Evolutionary conservation across 257 asterid species (phyloP), one percentile per base, ranked within the genome.

Genomic region (Plectranthus barbatus): DNA sequence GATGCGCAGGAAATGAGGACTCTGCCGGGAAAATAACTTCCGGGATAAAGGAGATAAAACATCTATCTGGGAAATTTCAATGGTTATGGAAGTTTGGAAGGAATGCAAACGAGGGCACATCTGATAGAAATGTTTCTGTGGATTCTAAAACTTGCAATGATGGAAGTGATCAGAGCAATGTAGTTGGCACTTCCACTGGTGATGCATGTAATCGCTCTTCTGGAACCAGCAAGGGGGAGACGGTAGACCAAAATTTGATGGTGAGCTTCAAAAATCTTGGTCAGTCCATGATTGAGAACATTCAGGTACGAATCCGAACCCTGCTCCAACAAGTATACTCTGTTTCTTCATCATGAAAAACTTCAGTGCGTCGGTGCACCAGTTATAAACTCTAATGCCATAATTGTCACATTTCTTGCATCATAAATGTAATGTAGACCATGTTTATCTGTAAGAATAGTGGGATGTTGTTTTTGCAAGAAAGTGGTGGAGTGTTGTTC

Each of bases 261-360:
- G 79, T 57, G 60, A 73, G 78, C 71, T 76, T 78, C 77, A 81
- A 72, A 66, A 66, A 78, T 71, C 79, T 81, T 29, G 82, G 84
- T 44, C 84, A 76, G 60, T 68, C 82, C 66, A 78, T 81, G 84
- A 70, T 76, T 12, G 87, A 79, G 57, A 78, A 81, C 63, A 76
- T 79, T 60, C 87, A 79, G 87, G 87, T 81, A 81, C 56, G 21
- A 36, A 19, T 39, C 50, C 50, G 9, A 50, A 21, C 20, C 23
- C 23, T 9, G n/a, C 47, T 37, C 6, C n/a, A n/a, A n/a, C n/a
- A 17, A 55, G 40, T 40, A 21, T 47, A n/a, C n/a, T n/a, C n/a
- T n/a, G n/a, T n/a, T n/a, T n/a, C n/a, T n/a, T n/a, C n/a, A n/a
- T n/a, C n/a, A n/a, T n/a, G n/a, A n/a, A n/a, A n/a, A n/a, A n/a